Evolutionary conservation across 108 stramenopile species (phyloP).

Genomic region (Nannochloropsis granulata): DNA sequence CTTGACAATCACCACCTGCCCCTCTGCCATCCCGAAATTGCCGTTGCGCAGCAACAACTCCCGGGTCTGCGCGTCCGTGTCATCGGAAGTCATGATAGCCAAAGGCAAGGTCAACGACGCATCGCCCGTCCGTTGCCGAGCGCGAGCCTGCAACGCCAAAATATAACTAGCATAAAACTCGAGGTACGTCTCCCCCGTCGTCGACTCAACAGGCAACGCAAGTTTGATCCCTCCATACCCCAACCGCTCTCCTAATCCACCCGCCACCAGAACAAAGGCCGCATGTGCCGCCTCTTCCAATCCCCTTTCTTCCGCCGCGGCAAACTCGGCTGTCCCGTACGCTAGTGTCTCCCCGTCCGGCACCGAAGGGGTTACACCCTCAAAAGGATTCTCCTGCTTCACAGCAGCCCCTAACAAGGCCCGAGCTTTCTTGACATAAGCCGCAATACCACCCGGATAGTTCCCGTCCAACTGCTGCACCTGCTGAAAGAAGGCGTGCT

Average conservation of each 20-base stretch:
- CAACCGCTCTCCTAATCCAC: conserved; percentile 86
- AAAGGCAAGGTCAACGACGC: conserved; percentile 61
- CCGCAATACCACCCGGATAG: conserved; percentile 80
- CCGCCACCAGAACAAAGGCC: conserved; percentile 43
- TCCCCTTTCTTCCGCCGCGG: conserved; percentile 26
- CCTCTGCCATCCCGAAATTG: conserved; percentile 74
- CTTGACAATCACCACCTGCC: conserved; percentile 80
- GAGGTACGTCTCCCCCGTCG: conserved; percentile 68
- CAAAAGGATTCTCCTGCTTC: conserved; percentile 77
- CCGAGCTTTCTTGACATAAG: conserved; percentile 72
- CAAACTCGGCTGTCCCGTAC: conserved; percentile 47
- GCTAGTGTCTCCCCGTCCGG: conserved; percentile 69
- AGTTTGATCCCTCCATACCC: conserved; percentile 91
- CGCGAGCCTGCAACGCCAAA: conserved; percentile 72
- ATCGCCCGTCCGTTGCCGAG: conserved; percentile 32
- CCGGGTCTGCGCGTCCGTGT: conserved; percentile 81
- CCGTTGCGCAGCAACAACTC: conserved; percentile 63
- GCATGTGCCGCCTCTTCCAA: background rate
- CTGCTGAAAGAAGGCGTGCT: conserved; percentile 32
- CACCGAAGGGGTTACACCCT: conserved; percentile 70
- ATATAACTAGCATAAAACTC: conserved; percentile 74
- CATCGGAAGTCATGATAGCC: conserved; percentile 95
- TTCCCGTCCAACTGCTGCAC: conserved; percentile 60
- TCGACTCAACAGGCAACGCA: conserved; percentile 69
- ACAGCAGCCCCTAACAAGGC: conserved; percentile 63